Base-by-base conservation (phyloP, 108 stramenopile genomes). In the Skeletonema costatum region DNA sequence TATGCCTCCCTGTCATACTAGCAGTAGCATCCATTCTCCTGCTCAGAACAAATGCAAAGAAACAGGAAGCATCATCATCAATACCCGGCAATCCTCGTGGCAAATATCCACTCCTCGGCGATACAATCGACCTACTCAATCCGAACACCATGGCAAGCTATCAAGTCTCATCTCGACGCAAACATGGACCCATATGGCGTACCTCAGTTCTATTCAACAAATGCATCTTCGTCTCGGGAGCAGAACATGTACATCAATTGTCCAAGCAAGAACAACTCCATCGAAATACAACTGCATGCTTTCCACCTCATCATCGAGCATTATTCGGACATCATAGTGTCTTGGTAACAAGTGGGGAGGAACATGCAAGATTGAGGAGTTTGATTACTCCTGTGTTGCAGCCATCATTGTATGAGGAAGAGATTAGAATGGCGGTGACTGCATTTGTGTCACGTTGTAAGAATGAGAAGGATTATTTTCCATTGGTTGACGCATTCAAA, bases 261-360 rank as follows among this genome's bases (percentile, higher is more conserved):
- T 60, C 70, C 10, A 71, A 53, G 8, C 32, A 81, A 46, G 81
- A 81, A 33, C 60, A 42, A n/a, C 64, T 50, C 50, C 64, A 56
- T 19, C 75, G 53, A 35, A 71, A 66, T 41, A 60, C 73, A 21
- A 36, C 66, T 35, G 81, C 81, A 11, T 81, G 62, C 31, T 81
- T 81, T 46, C 81, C 81, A n/a, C 81, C 81, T 36, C 81, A 81
- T 76, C 81, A 81, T 32, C 44, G 51, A 8, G 64, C 31, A 32
- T 61, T 81, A 8, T 81, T 76, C 71, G 81, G 81, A 21, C 13
- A 61, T 32, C 70, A 76, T 29, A 64, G 70, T 36, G 41, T 81
- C 4, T 41, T 81, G 36, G 81, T 81, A 4, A 70, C 70, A 32
- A 76, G 75, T 62, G 81, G 81, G 30, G 74, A 42, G 36, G 73